Evolutionary conservation across 139 green algal genomes (phyloP), one percentile per base, ranked within the genome.

Genomic region (Ostreobium quekettii): DNA sequence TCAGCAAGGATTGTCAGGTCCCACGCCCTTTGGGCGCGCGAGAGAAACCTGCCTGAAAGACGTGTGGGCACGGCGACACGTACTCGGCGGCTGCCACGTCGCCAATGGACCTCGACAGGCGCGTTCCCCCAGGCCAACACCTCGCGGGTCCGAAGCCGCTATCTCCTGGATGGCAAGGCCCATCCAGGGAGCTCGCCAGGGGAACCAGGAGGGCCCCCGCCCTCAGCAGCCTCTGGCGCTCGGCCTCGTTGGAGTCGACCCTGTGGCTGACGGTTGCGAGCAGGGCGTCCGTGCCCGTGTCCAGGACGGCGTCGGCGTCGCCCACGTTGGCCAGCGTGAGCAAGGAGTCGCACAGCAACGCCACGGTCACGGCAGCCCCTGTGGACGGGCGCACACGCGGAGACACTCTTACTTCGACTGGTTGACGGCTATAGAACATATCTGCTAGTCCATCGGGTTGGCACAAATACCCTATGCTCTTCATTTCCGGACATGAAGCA

Each of bases 261-360:
- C 53, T 24, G 33, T 62, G 53, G n/a, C 19, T 35, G 53, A 36
- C n/a, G 7, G 53, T 62, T 28, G 33, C 33, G 19, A 62, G 29
- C 22, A 67, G 22, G 31, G n/a, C 37, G 7, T 67, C 39, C 26
- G 36, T 47, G 38, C 57, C 57, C 5, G 67, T 77, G 64, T 93
- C 85, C 3, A 92, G 62, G 1, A 79, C 61, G 0, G 85, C 83
- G 2, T 78, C 73, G 29, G 82, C 89, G 78, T 94, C 87, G 1
- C 87, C 87, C 36, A 93, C 66, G 48, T 74, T 82, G 11, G 78
- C 87, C 4, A 75, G 57, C 4, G 81, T 88, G 2, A 94, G 48
- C 56, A 81, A 62, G 78, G 82, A 86, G 36, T 75, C 86, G 8
- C 53, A 49, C 6, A 42, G 8, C 1, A 72, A 35, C 4, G 42